Percentiles rank a stretch among this genome's conserved stretches.
These are phyloP conservation scores for Linnemannia hyalina DNA, from an alignment of 192 early-diverging fungal genomes.

Conservation along the genomic window DNA sequence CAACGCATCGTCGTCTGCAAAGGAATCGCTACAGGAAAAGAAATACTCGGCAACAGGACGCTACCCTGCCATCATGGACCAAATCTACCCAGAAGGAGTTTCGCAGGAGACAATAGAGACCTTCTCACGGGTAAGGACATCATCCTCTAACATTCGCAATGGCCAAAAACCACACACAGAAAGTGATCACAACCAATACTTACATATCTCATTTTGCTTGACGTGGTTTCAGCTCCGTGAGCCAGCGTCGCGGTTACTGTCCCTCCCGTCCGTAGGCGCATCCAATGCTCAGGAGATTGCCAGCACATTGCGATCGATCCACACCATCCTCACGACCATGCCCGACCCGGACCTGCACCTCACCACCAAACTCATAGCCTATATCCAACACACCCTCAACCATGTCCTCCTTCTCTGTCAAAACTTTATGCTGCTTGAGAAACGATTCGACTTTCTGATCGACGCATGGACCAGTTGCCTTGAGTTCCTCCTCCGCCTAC, in stretches of 20 bases:
- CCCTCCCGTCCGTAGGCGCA: slow-evolving; percentile 18
- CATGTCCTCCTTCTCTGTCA: slow-evolving; percentile 29
- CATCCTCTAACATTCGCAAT: background rate
- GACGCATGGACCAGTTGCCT: slow-evolving; percentile 45
- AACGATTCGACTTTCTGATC: slow-evolving; percentile 42
- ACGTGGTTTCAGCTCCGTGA: slow-evolving; percentile 14
- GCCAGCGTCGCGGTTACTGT: slow-evolving; percentile 22
- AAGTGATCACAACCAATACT: background rate
- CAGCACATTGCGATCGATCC: background rate
- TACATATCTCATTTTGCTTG: background rate
- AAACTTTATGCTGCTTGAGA: slow-evolving; percentile 20
- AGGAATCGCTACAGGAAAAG: background rate
- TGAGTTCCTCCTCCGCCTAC: slow-evolving; percentile 28
- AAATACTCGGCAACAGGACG: background rate
- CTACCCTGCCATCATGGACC: background rate
- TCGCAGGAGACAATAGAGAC: background rate
- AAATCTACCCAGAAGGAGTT: background rate
- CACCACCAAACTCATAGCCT: slow-evolving; percentile 27
- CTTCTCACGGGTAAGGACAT: background rate
- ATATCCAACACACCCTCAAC: slow-evolving; percentile 32
- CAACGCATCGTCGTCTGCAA: background rate
- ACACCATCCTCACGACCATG: slow-evolving; percentile 15
- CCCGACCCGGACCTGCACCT: slow-evolving; percentile 37
- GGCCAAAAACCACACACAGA: background rate
- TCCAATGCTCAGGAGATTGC: slow-evolving; percentile 26